Evolutionary conservation across 331 rosid genomes (phyloP).

Genomic region (Erythrophleum ivorense): DNA sequence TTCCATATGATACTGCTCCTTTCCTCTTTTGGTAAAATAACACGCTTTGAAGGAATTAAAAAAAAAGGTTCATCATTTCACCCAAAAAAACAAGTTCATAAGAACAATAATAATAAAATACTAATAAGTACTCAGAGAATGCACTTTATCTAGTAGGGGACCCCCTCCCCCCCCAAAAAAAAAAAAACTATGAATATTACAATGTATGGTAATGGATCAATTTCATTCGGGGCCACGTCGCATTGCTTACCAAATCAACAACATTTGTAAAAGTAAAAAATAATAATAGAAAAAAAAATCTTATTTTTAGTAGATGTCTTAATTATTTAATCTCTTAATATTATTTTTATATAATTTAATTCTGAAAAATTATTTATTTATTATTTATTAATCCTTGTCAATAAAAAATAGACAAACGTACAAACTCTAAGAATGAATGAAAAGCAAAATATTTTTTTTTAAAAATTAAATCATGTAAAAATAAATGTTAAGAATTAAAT

Average conservation of each 20-base stretch:
- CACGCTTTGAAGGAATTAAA: neutral
- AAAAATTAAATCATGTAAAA: too few species aligned
- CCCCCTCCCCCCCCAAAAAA: neutral
- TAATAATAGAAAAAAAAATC: neutral
- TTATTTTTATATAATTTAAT: too few species aligned
- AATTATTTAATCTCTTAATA: too few species aligned
- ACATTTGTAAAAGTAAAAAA: neutral
- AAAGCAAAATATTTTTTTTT: too few species aligned
- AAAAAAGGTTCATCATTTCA: neutral
- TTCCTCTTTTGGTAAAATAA: constrained; percentile 35
- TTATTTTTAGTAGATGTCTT: neutral
- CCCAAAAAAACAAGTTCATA: neutral
- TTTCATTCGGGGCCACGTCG: constrained; percentile 39
- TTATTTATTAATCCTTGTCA: too few species aligned
- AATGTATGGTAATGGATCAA: constrained; percentile 38
- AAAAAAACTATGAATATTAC: neutral
- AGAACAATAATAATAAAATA: neutral
- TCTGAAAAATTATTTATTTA: too few species aligned
- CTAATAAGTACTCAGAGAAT: constrained; percentile 17
- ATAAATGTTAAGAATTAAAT: too few species aligned
- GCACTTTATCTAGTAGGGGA: constrained; percentile 13
- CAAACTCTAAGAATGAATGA: too few species aligned
- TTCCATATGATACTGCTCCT: constrained; percentile 39
- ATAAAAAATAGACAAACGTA: too few species aligned
- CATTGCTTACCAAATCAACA: constrained; percentile 35